These are phyloP conservation scores for Candida krabiensis DNA, from an alignment of 805 yeast species.

Conservation along the genomic window DNA sequence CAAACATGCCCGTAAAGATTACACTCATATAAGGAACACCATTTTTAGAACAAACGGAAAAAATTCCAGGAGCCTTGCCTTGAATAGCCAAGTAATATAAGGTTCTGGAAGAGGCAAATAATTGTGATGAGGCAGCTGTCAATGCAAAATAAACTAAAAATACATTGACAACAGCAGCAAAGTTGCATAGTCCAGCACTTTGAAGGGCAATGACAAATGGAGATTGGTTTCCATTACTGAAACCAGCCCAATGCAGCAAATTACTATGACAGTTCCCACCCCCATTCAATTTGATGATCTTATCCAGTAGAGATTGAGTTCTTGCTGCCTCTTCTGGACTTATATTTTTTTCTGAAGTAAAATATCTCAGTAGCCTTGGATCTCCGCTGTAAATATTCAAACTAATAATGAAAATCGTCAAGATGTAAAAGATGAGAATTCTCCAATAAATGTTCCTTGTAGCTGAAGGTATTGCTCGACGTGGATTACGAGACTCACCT, in stretches of 20 bases:
- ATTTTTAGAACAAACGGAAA: conserved; percentile 55
- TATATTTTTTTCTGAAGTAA: conserved; percentile 30
- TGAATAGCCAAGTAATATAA: conserved; percentile 54
- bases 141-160: conserved; percentile 54
- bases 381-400: conserved; percentile 77
- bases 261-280: conserved; percentile 27
- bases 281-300: conserved; percentile 26
- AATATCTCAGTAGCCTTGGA: conserved; percentile 64
- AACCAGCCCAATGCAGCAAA: conserved; percentile 34
- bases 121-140: conserved; percentile 56
- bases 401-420: conserved; percentile 69
- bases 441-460: conserved; percentile 75
- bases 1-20: conserved; percentile 59
- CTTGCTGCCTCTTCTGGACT: conserved; percentile 16
- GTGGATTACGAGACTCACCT: conserved; percentile 81
- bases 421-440: conserved; percentile 60
- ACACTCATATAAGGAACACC: conserved; percentile 80
- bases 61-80: conserved; percentile 60
- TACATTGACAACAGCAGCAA: conserved; percentile 52
- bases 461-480: conserved; percentile 74
- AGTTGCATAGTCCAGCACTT: conserved; percentile 49
- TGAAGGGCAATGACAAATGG: conserved; percentile 61
- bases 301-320: conserved; percentile 11
- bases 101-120: conserved; percentile 63
- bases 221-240: conserved; percentile 48